Conservation (phyloP, 805 yeast genomes). For the Yarrowia deformans region DNA sequence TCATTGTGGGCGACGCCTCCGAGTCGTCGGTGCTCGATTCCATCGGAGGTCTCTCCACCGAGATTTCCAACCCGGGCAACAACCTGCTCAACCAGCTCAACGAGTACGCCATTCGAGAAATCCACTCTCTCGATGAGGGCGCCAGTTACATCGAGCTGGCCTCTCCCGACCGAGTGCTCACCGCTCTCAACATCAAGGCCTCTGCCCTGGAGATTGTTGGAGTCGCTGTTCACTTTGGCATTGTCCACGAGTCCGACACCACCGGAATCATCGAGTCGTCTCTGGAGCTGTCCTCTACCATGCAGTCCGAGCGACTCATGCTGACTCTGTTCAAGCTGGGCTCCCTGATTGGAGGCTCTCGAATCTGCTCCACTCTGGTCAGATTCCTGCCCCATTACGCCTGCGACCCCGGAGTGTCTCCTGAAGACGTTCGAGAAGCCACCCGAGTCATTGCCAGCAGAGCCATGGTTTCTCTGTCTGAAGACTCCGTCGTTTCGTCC, state of each 20-base stretch:
- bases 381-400: constrained; percentile 55
- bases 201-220: constrained; percentile 66
- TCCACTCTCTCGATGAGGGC: constrained; percentile 63
- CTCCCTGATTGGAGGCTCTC: constrained; percentile 57
- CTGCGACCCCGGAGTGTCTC: constrained; percentile 58
- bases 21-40: constrained; percentile 10
- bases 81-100: constrained; percentile 42
- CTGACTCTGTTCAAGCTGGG: constrained; percentile 63
- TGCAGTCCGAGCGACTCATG: constrained; percentile 61
- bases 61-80: constrained; percentile 41
- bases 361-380: constrained; percentile 49
- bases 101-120: constrained; percentile 51
- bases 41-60: constrained; percentile 39
- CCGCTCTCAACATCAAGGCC: constrained; percentile 64
- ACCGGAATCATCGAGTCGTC: constrained; percentile 59
- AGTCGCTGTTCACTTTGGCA: constrained; percentile 59
- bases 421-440: constrained; percentile 58
- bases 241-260: constrained; percentile 56
- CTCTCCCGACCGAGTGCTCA: constrained; percentile 56
- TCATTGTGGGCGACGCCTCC: constrained; percentile 33
- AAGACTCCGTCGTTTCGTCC: constrained; percentile 82
- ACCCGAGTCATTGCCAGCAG: constrained; percentile 64
- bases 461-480: constrained; percentile 72
- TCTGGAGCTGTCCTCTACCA: constrained; percentile 60
- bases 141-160: constrained; percentile 63